A percentile compares a stretch with the other conserved stretches of the same genome.
phyloP scores from a whole-genome alignment of 306 rosid genomes.

The Citrullus colocynthis region DNA sequence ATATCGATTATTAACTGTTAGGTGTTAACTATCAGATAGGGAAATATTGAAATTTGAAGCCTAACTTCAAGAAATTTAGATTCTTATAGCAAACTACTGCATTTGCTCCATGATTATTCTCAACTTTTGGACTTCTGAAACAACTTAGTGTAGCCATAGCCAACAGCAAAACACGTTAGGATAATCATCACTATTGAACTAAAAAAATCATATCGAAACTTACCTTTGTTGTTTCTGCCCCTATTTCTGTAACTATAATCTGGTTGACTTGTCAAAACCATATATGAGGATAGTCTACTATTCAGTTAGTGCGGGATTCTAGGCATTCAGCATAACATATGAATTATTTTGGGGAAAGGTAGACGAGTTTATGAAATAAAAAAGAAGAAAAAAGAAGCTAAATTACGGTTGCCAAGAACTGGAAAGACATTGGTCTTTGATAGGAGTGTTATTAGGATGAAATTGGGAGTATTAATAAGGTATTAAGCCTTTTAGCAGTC shows the following conservation, averaged over 20 bases:
- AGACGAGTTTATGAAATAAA: not conserved
- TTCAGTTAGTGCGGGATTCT: not conserved
- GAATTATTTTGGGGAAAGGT: not conserved
- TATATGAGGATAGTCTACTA: not conserved
- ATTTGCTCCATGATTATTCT: not conserved
- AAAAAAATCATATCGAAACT: not conserved
- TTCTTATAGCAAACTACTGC: not conserved
- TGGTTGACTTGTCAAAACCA: not conserved
- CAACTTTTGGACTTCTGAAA: constrained; percentile 2
- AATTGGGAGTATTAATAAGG: not conserved
- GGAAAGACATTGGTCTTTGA: not conserved
- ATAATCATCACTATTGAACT: not conserved
- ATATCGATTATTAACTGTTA: not conserved
- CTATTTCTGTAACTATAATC: not conserved
- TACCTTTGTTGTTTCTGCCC: not conserved
- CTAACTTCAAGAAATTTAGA: not conserved
- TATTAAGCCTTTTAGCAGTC: too few relatives aligned
- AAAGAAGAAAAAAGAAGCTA: not conserved
- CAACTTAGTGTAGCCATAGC: not conserved
- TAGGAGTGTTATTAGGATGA: not conserved
- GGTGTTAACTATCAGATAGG: not conserved
- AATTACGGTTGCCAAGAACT: not conserved
- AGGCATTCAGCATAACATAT: not conserved
- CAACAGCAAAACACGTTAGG: not conserved
- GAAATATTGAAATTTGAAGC: not conserved